Percentiles rank a stretch among this genome's conserved stretches.
These are phyloP conservation scores for Chlamydomonas asymmetrica DNA, from an alignment of 139 green algal genomes.

Conservation along the genomic window DNA sequence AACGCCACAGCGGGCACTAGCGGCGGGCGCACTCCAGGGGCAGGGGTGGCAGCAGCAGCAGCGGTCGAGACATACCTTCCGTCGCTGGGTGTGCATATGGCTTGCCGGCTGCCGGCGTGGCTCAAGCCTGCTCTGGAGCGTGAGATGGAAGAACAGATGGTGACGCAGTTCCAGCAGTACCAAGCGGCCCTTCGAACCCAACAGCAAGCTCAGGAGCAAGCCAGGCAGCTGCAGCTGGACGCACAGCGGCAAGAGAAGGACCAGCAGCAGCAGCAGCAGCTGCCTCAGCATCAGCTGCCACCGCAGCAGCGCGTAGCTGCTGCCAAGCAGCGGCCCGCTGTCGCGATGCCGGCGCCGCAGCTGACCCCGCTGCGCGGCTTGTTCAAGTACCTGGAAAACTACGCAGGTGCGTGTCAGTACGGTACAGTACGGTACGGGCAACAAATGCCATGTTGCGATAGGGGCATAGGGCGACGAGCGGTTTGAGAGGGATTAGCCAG, in stretches of 20 bases:
- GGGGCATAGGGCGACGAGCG: no score
- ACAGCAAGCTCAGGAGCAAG: no score
- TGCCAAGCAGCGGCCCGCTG: not conserved
- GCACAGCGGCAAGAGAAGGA: slow-evolving; percentile 20
- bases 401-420: slow-evolving; percentile 17
- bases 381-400: slow-evolving; percentile 27
- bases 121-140: slow-evolving; percentile 3
- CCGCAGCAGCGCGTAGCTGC: not conserved
- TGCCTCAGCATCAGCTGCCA: not conserved
- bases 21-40: no score
- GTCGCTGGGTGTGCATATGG: slow-evolving; percentile 14
- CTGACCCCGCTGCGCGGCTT: slow-evolving; percentile 9
- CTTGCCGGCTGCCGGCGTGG: slow-evolving; percentile 1
- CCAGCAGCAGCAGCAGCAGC: not conserved
- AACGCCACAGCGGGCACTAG: no score
- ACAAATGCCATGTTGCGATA: no score
- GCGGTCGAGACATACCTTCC: not conserved
- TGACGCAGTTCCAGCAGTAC: no score
- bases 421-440: no score
- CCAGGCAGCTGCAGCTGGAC: slow-evolving; percentile 23
- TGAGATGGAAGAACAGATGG: slow-evolving; percentile 1
- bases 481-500: no score
- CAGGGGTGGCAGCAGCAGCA: not conserved
- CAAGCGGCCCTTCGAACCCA: no score
- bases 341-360: slow-evolving; percentile 6